Base-by-base conservation (phyloP, 768 basidiomycete genomes). In the Macrolepiota fuliginosa region DNA sequence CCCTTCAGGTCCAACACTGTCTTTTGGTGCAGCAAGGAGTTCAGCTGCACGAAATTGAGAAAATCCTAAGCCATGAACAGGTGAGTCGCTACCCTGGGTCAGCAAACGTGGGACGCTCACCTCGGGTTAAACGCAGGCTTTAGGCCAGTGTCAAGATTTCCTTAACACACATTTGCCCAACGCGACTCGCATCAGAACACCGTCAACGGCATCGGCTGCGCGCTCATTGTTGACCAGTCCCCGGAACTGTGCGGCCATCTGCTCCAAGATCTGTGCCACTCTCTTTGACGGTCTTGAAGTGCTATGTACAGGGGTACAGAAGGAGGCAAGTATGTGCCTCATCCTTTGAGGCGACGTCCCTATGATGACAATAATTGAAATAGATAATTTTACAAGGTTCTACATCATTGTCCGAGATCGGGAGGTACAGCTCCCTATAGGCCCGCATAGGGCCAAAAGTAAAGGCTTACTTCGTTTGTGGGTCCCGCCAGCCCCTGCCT, bases 11-110 rank as follows among this genome's bases (percentile, higher is more conserved):
- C 11, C 79, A 85, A 55, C 91, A 94, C 66, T 88, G 86, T 72
- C 77, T 94, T 51, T 72, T 92, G 11, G 83, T 80, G n/a, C 82
- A 81, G 54, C 72, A 73, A 50, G 91, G 90, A 7, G 81, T 84
- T 32, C 76, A 80, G 61, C 63, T 86, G 9, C 70, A 79, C 46
- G 77, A 89, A 45, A 79, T 93, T 27, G 76, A 79, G 61, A 76
- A 71, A 58, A 78, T 94, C 15, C 67, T 91, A 66, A 93, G 91
- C 73, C 91, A 94, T 63, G 91, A 92, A 69, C 91, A 93, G 77
- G 91, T 91, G 58, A 54, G 68, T 57, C 2, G 46, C 27, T 37
- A 46, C 56, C 3, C 40, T 39, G 39, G 52, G 35, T n/a, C 60
- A 52, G 17, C 12, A 42, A 47, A 13, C 42, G 13, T 13, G 17